Conservation (phyloP, 306 rosid species). For the Acacia crassicarpa region DNA sequence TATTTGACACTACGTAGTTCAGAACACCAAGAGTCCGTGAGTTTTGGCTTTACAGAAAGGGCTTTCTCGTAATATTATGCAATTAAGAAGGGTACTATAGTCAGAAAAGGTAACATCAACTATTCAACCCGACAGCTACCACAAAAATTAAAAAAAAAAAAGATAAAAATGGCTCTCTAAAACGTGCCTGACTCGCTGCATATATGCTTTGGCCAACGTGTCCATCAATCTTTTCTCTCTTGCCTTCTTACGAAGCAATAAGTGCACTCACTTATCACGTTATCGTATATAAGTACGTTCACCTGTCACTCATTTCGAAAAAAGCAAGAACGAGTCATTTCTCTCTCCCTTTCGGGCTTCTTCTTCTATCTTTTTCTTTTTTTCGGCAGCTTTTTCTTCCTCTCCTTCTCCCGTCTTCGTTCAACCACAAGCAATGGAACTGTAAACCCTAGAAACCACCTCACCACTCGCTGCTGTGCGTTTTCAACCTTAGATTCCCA, state of each 20-base stretch:
- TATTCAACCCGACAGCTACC: background rate
- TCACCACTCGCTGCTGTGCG: background rate
- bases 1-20: background rate
- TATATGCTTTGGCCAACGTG: conserved; percentile 14
- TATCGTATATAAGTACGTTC: rapidly evolving
- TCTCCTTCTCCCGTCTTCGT: conserved; percentile 7
- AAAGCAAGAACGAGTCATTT: conserved; percentile 52
- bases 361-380: background rate
- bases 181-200: conserved; percentile 8
- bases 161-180: background rate
- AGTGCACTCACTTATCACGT: rapidly evolving
- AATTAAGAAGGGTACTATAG: background rate
- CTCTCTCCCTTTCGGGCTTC: conserved; percentile 7
- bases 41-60: background rate
- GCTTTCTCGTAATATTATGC: background rate
- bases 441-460: conserved; percentile 60
- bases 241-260: conserved; percentile 30
- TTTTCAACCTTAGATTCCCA: background rate
- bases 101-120: background rate
- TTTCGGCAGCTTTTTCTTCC: conserved; percentile 27
- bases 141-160: background rate
- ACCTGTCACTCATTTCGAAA: conserved; percentile 58
- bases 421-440: conserved; percentile 18
- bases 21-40: background rate
- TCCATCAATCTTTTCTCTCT: conserved; percentile 2